Evolutionary conservation across 2,329 filamentous ascomycete species (phyloP), one percentile per base, ranked within the genome.

Genomic region (Sporothrix phasma): DNA sequence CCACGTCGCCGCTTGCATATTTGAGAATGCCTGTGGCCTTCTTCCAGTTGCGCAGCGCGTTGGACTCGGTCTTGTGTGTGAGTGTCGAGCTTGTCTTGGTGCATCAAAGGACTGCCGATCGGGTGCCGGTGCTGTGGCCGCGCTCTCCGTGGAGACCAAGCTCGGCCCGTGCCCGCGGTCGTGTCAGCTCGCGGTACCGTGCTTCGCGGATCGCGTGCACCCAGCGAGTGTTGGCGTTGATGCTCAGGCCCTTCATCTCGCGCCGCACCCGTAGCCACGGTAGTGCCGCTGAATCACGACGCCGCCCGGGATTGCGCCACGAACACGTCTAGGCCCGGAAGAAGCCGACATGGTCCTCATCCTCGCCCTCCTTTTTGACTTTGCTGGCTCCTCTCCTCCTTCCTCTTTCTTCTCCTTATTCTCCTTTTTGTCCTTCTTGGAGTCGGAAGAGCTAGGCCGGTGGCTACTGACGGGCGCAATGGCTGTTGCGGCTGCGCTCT

Each of bases 201-300:
- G 78, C 78, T 67, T 86, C 85, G 24, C 79, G 76, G 10, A 85
- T 76, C 63, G 89, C 87, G 70, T 89, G 84, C 11, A 84, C 77
- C 88, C 88, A 92, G 69, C 89, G 79, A 34, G 86, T 85, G 34
- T 80, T 83, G n/a, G 89, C 82, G 73, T 89, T 83, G 39, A 95
- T 73, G 1, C 83, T 82, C 68, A 88, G 78, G 0, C 90, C 90
- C 46, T 83, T 74, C 69, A 94, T 78, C 73, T 90, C 86, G 56
- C 90, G 78, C 49, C 90, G 82, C 58, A 84, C 81, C 62, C 88
- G 73, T 95, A 90, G 5, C 90, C 90, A 39, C 91, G 82, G 72
- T 92, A 95, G 29, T 86, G 88, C 68, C 87, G 84, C 77, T 90
- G 84, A 54, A 87, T 87, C 29, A 84, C 70, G 24, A 76, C 77